These are phyloP conservation scores for Thuja plicata DNA, from an alignment of 83 land plant species.

Conservation along the genomic window DNA sequence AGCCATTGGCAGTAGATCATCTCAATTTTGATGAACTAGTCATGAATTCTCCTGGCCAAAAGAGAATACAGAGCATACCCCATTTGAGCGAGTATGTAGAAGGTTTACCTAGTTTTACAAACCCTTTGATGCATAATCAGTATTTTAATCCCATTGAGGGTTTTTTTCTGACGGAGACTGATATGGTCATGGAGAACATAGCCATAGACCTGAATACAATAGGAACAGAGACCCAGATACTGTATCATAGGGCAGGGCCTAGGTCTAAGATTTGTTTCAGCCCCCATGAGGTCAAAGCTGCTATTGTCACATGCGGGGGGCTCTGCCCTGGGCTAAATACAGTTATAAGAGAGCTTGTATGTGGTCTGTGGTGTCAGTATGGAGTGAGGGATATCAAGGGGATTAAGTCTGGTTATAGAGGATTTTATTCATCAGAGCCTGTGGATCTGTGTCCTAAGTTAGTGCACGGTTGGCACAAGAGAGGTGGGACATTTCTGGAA, in stretches of 20 bases:
- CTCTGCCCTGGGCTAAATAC: slow-evolving; percentile 82
- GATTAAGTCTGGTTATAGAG: slow-evolving; percentile 60
- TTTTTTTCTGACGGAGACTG: slow-evolving; percentile 53
- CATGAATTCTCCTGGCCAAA: slow-evolving; percentile 1
- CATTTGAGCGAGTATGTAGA: slow-evolving; percentile 51
- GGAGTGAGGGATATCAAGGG: slow-evolving; percentile 66
- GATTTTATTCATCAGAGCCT: slow-evolving; percentile 62
- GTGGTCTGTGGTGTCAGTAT: slow-evolving; percentile 75
- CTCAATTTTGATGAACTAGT: neutral
- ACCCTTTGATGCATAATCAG: slow-evolving; percentile 53
- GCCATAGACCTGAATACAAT: slow-evolving; percentile 15
- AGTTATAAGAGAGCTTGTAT: slow-evolving; percentile 78
- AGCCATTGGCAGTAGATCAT: neutral
- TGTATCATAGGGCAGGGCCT: slow-evolving; percentile 73
- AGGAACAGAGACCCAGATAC: slow-evolving; percentile 21
- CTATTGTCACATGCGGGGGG: slow-evolving; percentile 83
- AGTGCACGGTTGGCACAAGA: slow-evolving; percentile 70
- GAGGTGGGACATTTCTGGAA: slow-evolving; percentile 61
- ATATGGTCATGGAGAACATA: slow-evolving; percentile 59
- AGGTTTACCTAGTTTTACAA: slow-evolving; percentile 33
- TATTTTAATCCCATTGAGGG: slow-evolving; percentile 50
- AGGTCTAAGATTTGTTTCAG: slow-evolving; percentile 40
- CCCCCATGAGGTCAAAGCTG: slow-evolving; percentile 39
- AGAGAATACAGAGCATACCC: slow-evolving; percentile 22
- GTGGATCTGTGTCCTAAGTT: slow-evolving; percentile 52